Conservation (phyloP, 2,329 filamentous ascomycete species). For the Thielaviopsis euricoi region DNA sequence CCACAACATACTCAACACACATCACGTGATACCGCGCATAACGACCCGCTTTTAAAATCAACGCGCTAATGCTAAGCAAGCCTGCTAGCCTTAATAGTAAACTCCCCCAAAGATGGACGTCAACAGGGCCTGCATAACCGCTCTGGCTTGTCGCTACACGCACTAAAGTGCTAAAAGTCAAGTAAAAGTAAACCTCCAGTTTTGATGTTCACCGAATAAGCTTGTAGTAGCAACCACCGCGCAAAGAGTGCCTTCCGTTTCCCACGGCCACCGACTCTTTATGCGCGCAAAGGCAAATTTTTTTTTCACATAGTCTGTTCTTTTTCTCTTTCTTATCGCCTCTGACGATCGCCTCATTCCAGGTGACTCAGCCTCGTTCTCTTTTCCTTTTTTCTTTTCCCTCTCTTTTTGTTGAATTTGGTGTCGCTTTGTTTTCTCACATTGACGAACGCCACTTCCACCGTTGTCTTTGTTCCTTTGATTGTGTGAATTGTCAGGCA, state of each 20-base stretch:
- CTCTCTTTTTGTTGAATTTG: background rate
- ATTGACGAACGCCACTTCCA: background rate
- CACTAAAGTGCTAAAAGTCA: no score
- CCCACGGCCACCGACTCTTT: background rate
- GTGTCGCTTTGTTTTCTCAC: background rate
- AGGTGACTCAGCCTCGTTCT: background rate
- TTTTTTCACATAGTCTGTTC: background rate
- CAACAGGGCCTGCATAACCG: background rate
- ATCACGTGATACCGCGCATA: slow-evolving; percentile 5
- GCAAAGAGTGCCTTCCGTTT: background rate
- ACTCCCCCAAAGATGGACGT: no score
- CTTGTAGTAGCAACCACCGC: background rate
- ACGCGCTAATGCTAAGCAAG: slow-evolving; percentile 2
- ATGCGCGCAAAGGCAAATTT: background rate
- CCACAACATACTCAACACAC: no score
- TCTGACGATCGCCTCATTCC: background rate
- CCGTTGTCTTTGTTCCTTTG: background rate
- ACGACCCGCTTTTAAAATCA: background rate
- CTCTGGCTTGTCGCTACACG: background rate
- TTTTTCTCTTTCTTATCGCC: background rate
- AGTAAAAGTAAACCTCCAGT: background rate
- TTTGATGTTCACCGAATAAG: background rate
- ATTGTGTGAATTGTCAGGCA: background rate
- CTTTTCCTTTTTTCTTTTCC: background rate
- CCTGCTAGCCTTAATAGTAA: background rate